Evolutionary conservation across 768 basidiomycete genomes (phyloP).

Genomic region (Hypholoma fasciculare): DNA sequence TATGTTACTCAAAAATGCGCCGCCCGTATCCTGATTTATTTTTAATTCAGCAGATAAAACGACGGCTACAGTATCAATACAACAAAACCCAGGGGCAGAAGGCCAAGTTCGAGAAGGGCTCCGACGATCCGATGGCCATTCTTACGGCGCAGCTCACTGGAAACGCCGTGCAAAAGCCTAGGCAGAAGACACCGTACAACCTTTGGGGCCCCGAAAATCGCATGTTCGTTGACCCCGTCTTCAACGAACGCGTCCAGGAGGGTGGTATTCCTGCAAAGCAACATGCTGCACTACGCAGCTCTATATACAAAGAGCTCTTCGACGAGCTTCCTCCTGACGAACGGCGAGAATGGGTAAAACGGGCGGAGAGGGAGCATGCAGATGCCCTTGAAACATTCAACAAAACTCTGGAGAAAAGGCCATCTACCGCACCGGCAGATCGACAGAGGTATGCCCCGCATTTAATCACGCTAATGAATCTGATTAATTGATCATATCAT

Average conservation of each 20-base stretch:
- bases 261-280: too few species aligned
- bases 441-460: conserved; percentile 9
- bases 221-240: too few species aligned
- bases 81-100: background rate
- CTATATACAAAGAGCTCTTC: too few species aligned
- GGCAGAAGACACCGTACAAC: too few species aligned
- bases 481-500: background rate
- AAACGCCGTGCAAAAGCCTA: background rate
- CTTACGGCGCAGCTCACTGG: background rate
- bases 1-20: background rate
- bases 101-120: background rate
- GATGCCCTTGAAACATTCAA: background rate
- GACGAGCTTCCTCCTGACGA: too few species aligned
- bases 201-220: too few species aligned
- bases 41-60: background rate
- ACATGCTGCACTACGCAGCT: too few species aligned
- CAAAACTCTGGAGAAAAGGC: background rate
- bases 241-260: too few species aligned
- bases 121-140: too few species aligned
- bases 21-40: background rate
- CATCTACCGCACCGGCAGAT: conserved; percentile 8
- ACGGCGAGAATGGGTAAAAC: too few species aligned
- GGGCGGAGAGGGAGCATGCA: too few species aligned
- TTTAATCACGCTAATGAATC: too few species aligned
- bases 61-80: background rate